A percentile compares a stretch with the other conserved stretches of the same genome.
phyloP scores from a whole-genome alignment of 129 eudicot genomes.

The Lactuca saligna region DNA sequence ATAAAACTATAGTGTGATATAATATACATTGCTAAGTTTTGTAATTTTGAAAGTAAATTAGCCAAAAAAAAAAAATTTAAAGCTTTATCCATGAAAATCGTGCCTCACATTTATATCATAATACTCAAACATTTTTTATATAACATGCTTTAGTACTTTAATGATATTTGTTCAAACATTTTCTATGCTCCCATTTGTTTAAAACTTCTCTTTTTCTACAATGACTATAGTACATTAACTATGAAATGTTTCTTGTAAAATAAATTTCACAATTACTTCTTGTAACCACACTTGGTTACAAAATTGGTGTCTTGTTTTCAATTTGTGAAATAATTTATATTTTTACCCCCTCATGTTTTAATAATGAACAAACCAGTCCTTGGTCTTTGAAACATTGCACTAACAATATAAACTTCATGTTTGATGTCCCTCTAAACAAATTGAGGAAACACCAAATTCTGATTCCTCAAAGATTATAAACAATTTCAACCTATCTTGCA shows the following conservation, averaged over 20 bases:
- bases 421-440: background rate
- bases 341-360: background rate
- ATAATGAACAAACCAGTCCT: background rate
- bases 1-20: too few relatives aligned
- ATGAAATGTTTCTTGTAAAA: too few relatives aligned
- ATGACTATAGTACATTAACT: too few relatives aligned
- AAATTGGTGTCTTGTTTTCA: background rate
- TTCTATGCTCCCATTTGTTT: too few relatives aligned
- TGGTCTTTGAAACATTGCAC: background rate
- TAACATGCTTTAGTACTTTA: background rate
- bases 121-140: background rate
- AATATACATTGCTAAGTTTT: too few relatives aligned
- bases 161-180: too few relatives aligned
- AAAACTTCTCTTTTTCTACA: too few relatives aligned
- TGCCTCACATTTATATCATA: background rate
- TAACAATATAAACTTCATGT: slow-evolving; percentile 9
- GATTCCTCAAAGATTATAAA: slow-evolving; percentile 10
- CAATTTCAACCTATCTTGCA: slow-evolving; percentile 17
- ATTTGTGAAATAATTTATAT: too few relatives aligned
- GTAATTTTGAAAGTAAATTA: background rate
- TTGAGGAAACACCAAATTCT: slow-evolving; percentile 12
- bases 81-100: background rate
- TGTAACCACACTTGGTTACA: too few relatives aligned
- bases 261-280: too few relatives aligned
- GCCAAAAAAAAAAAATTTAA: too few relatives aligned